Percentiles rank a stretch among this genome's conserved stretches.
phyloP scores from a whole-genome alignment of 306 rosid species.

The Cyamopsis tetragonoloba region DNA sequence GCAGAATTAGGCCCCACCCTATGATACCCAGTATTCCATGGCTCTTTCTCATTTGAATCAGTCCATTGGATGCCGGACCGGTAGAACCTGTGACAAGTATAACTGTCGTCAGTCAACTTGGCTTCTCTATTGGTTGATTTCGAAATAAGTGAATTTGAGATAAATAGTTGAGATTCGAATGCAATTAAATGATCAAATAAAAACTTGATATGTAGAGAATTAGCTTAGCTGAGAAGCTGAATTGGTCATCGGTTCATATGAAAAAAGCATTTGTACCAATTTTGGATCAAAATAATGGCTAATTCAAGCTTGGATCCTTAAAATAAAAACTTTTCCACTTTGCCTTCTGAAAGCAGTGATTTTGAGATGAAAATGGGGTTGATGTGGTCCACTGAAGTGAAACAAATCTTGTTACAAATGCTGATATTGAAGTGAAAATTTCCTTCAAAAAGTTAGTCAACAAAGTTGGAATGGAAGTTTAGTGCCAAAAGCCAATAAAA shows the following conservation, averaged over 20 bases:
- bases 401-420: neutral
- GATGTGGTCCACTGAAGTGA: neutral
- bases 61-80: slow-evolving; percentile 35
- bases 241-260: neutral
- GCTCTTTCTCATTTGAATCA: slow-evolving; percentile 64
- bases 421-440: neutral
- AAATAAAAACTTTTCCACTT: neutral
- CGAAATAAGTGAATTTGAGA: too few species aligned
- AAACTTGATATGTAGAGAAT: too few species aligned
- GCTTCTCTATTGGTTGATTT: too few species aligned
- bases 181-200: too few species aligned
- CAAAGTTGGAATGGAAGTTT: neutral
- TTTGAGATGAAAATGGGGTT: neutral
- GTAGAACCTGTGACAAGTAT: slow-evolving; percentile 42
- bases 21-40: slow-evolving; percentile 84
- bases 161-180: too few species aligned
- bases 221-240: too few species aligned
- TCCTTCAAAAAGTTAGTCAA: neutral
- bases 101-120: too few species aligned
- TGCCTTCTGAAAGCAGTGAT: neutral
- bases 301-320: neutral
- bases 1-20: slow-evolving; percentile 93
- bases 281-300: neutral
- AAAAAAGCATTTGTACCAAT: neutral
- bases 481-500: too few species aligned